Evolutionary conservation across 495 filamentous ascomycete species (phyloP).

Genomic region (Chaetomium fimeti): DNA sequence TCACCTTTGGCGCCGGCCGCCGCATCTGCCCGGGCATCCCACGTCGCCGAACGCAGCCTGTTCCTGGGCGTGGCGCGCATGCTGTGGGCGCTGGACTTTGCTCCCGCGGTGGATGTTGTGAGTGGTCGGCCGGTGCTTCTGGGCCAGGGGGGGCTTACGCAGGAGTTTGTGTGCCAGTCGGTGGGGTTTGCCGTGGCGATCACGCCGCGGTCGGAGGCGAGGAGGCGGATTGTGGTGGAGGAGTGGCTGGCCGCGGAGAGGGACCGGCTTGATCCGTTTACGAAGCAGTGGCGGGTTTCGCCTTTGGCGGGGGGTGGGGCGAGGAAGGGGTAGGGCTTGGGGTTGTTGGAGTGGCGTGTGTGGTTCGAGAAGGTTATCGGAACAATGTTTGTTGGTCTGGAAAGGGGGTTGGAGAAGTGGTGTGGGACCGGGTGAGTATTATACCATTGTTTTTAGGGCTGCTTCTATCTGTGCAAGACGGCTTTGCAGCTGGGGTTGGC

Average conservation of each 20-base stretch:
- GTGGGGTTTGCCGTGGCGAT: slow-evolving; percentile 40
- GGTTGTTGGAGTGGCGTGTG: not conserved
- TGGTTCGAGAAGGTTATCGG: too few species aligned
- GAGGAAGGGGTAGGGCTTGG: slow-evolving; percentile 18
- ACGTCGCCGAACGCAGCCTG: slow-evolving; percentile 57
- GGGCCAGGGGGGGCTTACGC: slow-evolving; percentile 43
- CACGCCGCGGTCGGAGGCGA: slow-evolving; percentile 34
- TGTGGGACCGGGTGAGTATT: too few species aligned
- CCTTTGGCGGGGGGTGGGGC: slow-evolving; percentile 20
- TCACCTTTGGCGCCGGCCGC: slow-evolving; percentile 58
- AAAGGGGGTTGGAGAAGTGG: too few species aligned
- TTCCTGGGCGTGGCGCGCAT: slow-evolving; percentile 52
- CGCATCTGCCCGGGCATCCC: slow-evolving; percentile 58
- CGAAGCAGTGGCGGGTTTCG: slow-evolving; percentile 33
- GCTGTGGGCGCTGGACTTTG: slow-evolving; percentile 56
- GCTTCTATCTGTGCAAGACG: too few species aligned
- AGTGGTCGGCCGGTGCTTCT: slow-evolving; percentile 40
- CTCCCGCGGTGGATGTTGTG: slow-evolving; percentile 30
- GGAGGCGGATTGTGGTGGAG: slow-evolving; percentile 32
- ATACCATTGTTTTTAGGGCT: too few species aligned
- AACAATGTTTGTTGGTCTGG: too few species aligned
- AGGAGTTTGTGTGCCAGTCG: slow-evolving; percentile 48
- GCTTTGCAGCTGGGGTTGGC: too few species aligned
- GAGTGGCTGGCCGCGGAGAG: slow-evolving; percentile 41
- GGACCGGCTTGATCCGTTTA: slow-evolving; percentile 36